Base-by-base conservation (phyloP, 2,329 filamentous ascomycete genomes). In the Fusarium sp. region DNA sequence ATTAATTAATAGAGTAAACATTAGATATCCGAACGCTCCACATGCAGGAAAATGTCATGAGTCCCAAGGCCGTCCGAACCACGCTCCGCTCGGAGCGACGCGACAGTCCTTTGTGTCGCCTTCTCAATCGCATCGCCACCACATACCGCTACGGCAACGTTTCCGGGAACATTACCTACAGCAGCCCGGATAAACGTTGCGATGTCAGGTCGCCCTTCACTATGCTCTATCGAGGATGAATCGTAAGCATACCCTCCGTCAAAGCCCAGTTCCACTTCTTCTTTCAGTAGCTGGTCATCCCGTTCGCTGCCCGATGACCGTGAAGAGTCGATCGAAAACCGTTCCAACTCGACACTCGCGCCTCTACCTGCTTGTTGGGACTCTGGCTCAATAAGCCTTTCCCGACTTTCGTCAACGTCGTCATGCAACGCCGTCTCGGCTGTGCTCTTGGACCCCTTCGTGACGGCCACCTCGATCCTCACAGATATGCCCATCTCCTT, bases 401-500 rank as follows among this genome's bases (percentile, higher is more conserved):
- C 77, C 0, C 70, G 73, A 8, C 77, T 79, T n/a, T 77, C 74
- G 10, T 77, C 68, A 0, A 66, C 54, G 5, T 66, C 60, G 2
- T 67, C 70, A 5, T 59, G 35, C 0, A 76, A 41, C 8, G 66
- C 54, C 1, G 54, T 67, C 14, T 69, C 68, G 0, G 64, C 41
- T 1, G 66, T 58, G 1, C 56, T 39, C 9, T 66, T 52, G 8
- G 66, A 16, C 1, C 68, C 68, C 30, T 71, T 61, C 0, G 77
- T 79, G 1, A 79, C 27, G 2, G 77, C 77, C 14, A 79, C 73
- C n/a, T 78, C 66, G 13, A 79, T 41, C 9, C 68, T 74, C 4
- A 68, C 68, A 2, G 76, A 73, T 6, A 79, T 70, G 0, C 76
- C 77, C 71, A 78, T 76, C 23, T 72, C 73, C 34, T 78, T 79